Evolutionary conservation across 23 red algal species (phyloP).

Genomic region (Gracilariopsis chorda): DNA sequence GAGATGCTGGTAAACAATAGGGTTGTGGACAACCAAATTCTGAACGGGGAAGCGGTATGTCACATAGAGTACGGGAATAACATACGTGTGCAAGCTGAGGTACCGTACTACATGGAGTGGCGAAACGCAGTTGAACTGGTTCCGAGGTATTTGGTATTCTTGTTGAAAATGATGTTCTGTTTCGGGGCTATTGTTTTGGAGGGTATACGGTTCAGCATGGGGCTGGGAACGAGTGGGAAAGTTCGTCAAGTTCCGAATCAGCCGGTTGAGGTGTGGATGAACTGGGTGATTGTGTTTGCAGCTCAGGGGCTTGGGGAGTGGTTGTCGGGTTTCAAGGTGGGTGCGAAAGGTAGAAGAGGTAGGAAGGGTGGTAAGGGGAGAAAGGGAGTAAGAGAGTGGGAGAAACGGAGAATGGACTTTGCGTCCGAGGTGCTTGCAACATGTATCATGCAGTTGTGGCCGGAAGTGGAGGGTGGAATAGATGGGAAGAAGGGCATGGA

Average conservation of each 20-base stretch:
- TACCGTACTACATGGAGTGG: background rate
- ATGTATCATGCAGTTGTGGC: slow-evolving; percentile 1
- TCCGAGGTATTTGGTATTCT: background rate
- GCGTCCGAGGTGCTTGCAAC: slow-evolving; percentile 5
- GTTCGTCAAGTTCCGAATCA: background rate
- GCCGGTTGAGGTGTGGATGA: background rate
- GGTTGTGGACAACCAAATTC: background rate
- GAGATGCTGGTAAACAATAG: background rate
- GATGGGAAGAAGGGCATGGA: background rate
- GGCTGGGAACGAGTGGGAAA: background rate
- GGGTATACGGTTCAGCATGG: background rate
- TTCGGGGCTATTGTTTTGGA: background rate
- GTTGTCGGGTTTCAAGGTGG: background rate
- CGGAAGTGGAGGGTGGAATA: background rate
- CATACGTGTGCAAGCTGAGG: background rate
- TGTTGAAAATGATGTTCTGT: background rate
- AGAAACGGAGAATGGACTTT: background rate
- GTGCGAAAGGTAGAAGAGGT: background rate
- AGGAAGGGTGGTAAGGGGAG: background rate
- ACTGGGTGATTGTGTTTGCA: background rate
- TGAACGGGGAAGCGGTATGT: background rate
- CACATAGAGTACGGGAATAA: background rate
- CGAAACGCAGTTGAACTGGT: background rate
- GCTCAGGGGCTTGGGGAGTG: background rate
- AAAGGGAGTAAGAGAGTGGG: background rate